phyloP scores from a whole-genome alignment of 352 stramenopile species.

The Pythium brassicae region DNA sequence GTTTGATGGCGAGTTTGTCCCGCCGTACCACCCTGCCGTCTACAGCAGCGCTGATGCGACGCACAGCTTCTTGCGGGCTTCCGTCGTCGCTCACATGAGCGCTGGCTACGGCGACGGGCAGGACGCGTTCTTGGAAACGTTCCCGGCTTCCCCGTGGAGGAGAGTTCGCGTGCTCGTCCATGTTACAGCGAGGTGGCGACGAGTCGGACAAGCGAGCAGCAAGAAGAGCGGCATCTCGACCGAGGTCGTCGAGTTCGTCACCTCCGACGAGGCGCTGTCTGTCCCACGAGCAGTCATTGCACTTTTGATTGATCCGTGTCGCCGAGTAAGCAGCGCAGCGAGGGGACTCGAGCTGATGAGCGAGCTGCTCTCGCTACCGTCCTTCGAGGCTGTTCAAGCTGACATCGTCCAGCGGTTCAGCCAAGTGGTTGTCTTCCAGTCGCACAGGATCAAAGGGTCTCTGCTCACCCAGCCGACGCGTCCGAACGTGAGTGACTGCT shows the following conservation, averaged over 20 bases:
- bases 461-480: constrained; percentile 1
- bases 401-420: constrained; percentile 50
- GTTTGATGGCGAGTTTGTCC: constrained; percentile 28
- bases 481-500: constrained; percentile 25
- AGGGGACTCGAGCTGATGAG: constrained; percentile 40
- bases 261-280: constrained; percentile 25
- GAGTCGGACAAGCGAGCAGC: neutral
- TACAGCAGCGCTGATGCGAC: neutral
- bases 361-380: constrained; percentile 35
- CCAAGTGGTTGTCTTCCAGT: constrained; percentile 45
- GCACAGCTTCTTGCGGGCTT: neutral
- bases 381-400: constrained; percentile 41
- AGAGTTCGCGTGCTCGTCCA: constrained; percentile 37
- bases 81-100: constrained; percentile 14
- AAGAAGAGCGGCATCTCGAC: constrained; percentile 12
- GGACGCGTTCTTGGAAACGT: constrained; percentile 34
- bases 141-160: constrained; percentile 45
- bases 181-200: constrained; percentile 33
- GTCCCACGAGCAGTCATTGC: constrained; percentile 15
- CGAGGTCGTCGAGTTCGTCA: constrained; percentile 30
- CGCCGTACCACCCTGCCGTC: constrained; percentile 28
- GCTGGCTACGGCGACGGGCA: constrained; percentile 22
- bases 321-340: constrained; percentile 32
- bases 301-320: constrained; percentile 47
- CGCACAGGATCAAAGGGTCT: neutral